Base-by-base conservation (phyloP, 768 basidiomycete genomes). In the Dioszegia aurantiaca region DNA sequence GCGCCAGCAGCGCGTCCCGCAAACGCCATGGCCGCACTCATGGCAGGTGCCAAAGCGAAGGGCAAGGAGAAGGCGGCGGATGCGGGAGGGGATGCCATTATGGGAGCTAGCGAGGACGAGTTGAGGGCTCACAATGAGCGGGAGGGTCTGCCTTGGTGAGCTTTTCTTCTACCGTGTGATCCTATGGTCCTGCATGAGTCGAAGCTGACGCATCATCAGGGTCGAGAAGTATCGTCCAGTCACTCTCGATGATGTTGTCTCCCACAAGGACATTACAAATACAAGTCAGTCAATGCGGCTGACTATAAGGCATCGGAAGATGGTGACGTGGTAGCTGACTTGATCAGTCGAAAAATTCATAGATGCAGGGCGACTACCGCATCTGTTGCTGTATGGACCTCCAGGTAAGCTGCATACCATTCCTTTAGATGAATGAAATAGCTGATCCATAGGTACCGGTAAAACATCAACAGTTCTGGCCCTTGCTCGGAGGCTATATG, bases 391-490 rank as follows among this genome's bases (percentile, higher is more conserved):
- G 77, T 99, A 99, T 70, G 95, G 95, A 0, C 95, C 95, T 31
- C 95, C 95, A 11, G 95, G 94, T 11, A 31, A 54, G 63, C 46
- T 43, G 31, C 12, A 4, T 44, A n/a, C 39, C 41, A 16, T 45
- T 11, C 16, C 14, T 41, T 16, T 36, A 33, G n/a, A 9, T 28
- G 44, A 26, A 19, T 3, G 17, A 1, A 41, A 4, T 4, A 27
- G 48, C 36, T 37, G 33, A 36, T 39, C 16, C n/a, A 33, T 33
- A 74, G 73, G 77, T 33, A 99, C 95, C 0, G 95, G 95, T 49
- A 99, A 99, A 78, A 99, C 95, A 4, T 93, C 91, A 0, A 98
- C 93, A 0, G 94, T 99, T 62, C 81, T 98, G 9, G 95, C 95
- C 11, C 87, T 99, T 10, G 94, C 95, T 21, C 83, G 94, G 47